phyloP scores from a whole-genome alignment of 2,329 filamentous ascomycete genomes.

The Teratosphaeria zuluensis region DNA sequence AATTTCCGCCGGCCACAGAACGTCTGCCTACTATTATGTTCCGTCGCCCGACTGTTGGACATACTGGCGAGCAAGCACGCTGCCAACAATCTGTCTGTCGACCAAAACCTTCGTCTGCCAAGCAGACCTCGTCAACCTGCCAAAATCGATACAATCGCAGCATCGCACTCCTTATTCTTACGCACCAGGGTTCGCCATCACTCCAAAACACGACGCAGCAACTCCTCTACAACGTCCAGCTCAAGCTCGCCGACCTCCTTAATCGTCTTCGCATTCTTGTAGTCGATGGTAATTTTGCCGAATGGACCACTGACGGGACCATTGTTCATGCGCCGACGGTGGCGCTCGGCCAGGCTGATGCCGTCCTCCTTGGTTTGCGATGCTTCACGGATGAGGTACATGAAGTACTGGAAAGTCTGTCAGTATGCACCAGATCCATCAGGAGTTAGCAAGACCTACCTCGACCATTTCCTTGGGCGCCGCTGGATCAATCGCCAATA shows the following conservation, averaged over 20 bases:
- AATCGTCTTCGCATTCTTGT: constrained; percentile 14
- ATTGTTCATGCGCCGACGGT: constrained; percentile 8
- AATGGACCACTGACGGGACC: constrained; percentile 11
- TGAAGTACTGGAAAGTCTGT: constrained; percentile 14
- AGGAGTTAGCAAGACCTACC: constrained; percentile 5
- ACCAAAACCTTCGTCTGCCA: neutral
- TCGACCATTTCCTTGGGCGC: constrained; percentile 15
- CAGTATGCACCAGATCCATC: neutral
- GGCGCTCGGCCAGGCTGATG: constrained; percentile 9
- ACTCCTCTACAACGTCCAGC: constrained; percentile 14
- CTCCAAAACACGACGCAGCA: constrained; percentile 11
- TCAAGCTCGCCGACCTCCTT: constrained; percentile 18
- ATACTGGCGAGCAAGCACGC: neutral
- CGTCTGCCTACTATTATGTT: neutral
- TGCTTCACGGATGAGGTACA: constrained; percentile 16
- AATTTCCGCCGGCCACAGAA: neutral
- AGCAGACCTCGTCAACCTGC: neutral
- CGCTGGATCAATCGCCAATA: constrained; percentile 14
- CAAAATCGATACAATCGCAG: neutral
- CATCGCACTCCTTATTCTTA: neutral
- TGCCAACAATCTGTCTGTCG: neutral
- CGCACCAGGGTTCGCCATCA: neutral
- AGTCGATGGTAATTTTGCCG: constrained; percentile 19
- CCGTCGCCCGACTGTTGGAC: neutral
- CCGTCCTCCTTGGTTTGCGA: constrained; percentile 2